Evolutionary conservation across 106 monocot genomes (phyloP).

Genomic region (Dactylorhiza incarnata): DNA sequence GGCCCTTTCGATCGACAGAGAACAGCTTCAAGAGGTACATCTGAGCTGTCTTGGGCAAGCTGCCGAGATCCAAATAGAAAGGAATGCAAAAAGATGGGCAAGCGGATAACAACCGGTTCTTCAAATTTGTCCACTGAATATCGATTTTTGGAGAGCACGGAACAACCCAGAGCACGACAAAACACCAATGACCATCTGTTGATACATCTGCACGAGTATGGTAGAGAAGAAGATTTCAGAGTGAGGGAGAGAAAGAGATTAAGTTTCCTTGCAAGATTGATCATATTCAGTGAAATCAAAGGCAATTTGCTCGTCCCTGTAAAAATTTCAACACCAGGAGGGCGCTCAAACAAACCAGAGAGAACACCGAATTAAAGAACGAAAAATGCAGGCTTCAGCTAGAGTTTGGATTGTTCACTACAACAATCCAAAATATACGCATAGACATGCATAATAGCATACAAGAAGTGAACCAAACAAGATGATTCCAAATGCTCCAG

Average conservation of each 20-base stretch:
- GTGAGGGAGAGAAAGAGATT: background rate
- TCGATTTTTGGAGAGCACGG: conserved; percentile 49
- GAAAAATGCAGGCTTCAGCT: no score
- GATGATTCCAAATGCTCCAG: no score
- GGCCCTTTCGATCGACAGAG: conserved; percentile 68
- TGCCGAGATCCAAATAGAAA: conserved; percentile 42
- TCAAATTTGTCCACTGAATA: conserved; percentile 63
- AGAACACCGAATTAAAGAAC: no score
- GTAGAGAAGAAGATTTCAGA: background rate
- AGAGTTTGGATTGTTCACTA: no score
- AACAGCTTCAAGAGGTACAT: conserved; percentile 75
- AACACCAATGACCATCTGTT: conserved; percentile 94
- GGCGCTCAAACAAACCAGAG: no score
- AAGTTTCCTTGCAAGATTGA: background rate
- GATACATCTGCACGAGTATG: conserved; percentile 49
- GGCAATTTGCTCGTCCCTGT: background rate
- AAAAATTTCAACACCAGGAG: no score
- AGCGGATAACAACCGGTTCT: conserved; percentile 52
- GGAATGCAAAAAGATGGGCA: conserved; percentile 61
- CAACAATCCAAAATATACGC: no score
- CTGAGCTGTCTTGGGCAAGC: conserved; percentile 27
- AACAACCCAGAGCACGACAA: conserved; percentile 76
- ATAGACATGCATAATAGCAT: no score
- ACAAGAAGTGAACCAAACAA: no score
- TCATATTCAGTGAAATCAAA: background rate